A percentile compares a stretch with the other conserved stretches of the same genome.
Conservation (phyloP, 768 basidiomycete species). For the Kondoa malvinella region DNA sequence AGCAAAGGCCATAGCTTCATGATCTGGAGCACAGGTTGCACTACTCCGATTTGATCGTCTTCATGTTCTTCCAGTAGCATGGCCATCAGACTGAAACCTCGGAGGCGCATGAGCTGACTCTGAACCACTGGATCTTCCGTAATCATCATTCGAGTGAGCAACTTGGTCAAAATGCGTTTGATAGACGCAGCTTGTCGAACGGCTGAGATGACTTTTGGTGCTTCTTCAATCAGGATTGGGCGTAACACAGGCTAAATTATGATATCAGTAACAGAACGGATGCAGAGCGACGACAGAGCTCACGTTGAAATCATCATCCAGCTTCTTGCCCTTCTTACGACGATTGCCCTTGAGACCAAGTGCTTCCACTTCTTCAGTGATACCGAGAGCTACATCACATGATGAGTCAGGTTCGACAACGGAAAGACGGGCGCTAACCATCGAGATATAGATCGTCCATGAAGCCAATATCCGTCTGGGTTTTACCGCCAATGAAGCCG, state of each 20-base stretch:
- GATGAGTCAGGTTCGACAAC: constrained; percentile 1
- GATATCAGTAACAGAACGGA: background rate
- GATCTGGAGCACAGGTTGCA: constrained; percentile 41
- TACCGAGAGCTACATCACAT: constrained; percentile 56
- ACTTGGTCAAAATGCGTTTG: constrained; percentile 59
- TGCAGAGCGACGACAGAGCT: constrained; percentile 19
- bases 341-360: constrained; percentile 69
- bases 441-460: constrained; percentile 93
- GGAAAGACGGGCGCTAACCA: constrained; percentile 39
- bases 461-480: constrained; percentile 81
- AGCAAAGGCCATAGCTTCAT: constrained; percentile 54
- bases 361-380: constrained; percentile 71
- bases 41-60: constrained; percentile 50
- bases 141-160: constrained; percentile 66
- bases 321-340: constrained; percentile 77
- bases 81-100: constrained; percentile 82
- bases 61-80: constrained; percentile 63
- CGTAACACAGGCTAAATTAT: constrained; percentile 57
- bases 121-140: constrained; percentile 64
- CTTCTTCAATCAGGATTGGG: constrained; percentile 57
- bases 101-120: constrained; percentile 71
- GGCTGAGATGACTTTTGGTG: constrained; percentile 79
- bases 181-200: constrained; percentile 65
- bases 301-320: constrained; percentile 87
- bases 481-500: constrained; percentile 92